Conservation (phyloP, 176 grass and related monocot species). For the Oryza longistaminata region DNA sequence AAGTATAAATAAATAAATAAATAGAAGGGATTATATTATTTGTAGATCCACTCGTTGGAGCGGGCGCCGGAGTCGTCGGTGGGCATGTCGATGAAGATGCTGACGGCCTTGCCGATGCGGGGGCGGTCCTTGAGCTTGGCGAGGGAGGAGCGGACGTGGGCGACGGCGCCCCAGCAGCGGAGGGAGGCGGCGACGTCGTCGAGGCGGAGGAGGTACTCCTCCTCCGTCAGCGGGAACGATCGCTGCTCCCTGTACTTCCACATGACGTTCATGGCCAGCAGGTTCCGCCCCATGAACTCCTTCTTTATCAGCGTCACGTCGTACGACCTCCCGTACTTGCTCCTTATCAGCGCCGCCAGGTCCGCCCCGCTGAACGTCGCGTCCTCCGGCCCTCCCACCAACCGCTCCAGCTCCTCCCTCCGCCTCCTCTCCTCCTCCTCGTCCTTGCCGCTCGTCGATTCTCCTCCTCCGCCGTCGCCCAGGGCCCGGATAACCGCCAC, state of each 20-base stretch:
- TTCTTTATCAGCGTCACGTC: conserved; percentile 87
- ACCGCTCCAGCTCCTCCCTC: conserved; percentile 60
- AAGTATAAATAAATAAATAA: no score
- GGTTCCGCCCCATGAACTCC: conserved; percentile 90
- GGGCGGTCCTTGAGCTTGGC: conserved; percentile 84
- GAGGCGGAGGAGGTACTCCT: conserved; percentile 93
- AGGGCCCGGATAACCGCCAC: background rate
- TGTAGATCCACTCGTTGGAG: conserved; percentile 95
- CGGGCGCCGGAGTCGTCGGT: conserved; percentile 57
- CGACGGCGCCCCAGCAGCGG: conserved; percentile 93
- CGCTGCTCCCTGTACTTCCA: conserved; percentile 98
- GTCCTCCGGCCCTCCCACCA: conserved; percentile 53
- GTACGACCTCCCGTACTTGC: conserved; percentile 91
- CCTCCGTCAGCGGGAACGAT: conserved; percentile 92
- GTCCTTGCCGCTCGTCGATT: background rate
- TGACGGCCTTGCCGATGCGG: conserved; percentile 97
- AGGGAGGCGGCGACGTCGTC: conserved; percentile 84
- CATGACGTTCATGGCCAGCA: conserved; percentile 99
- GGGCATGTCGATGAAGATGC: conserved; percentile 97
- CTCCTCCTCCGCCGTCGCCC: background rate
- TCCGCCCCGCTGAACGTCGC: conserved; percentile 70
- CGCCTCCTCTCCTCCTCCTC: conserved; percentile 28
- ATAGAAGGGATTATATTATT: background rate
- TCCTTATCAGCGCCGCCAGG: conserved; percentile 84
- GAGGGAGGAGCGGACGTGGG: conserved; percentile 77